Percentiles rank a stretch among this genome's conserved stretches.
phyloP scores from a whole-genome alignment of 1,284 basidiomycete genomes.

The Apiotrichum veenhuisii region DNA sequence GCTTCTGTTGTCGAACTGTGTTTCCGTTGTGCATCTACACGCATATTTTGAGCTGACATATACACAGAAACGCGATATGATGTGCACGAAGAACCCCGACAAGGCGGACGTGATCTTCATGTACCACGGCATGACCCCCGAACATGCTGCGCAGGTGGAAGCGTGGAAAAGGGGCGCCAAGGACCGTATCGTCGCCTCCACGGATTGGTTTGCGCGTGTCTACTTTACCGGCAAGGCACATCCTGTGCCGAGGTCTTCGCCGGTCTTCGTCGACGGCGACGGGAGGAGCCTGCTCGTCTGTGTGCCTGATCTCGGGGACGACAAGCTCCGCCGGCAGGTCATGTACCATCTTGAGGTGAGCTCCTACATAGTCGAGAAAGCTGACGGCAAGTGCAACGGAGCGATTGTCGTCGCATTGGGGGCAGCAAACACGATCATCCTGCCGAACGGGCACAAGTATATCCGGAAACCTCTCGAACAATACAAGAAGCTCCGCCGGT shows the following conservation, averaged over 20 bases:
- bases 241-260: background rate
- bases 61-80: conserved; percentile 2
- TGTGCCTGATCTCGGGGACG: conserved; percentile 13
- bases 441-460: conserved; percentile 8
- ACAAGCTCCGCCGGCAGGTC: conserved; percentile 3
- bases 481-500: background rate
- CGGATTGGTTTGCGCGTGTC: conserved; percentile 22
- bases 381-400: conserved; percentile 15
- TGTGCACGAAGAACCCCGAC: background rate
- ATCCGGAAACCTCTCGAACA: background rate
- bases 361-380: background rate
- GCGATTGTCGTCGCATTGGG: conserved; percentile 18
- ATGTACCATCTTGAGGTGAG: conserved; percentile 24
- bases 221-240: conserved; percentile 19
- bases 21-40: no score
- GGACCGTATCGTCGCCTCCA: conserved; percentile 5
- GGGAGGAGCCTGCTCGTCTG: background rate
- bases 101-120: conserved; percentile 15
- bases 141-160: conserved; percentile 9
- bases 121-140: background rate
- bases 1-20: no score
- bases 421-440: conserved; percentile 10
- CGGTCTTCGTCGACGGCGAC: conserved; percentile 1
- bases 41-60: background rate
- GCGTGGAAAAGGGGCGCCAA: background rate